phyloP scores from a whole-genome alignment of 73 alveolate species.

The Paramecium bursaria region DNA sequence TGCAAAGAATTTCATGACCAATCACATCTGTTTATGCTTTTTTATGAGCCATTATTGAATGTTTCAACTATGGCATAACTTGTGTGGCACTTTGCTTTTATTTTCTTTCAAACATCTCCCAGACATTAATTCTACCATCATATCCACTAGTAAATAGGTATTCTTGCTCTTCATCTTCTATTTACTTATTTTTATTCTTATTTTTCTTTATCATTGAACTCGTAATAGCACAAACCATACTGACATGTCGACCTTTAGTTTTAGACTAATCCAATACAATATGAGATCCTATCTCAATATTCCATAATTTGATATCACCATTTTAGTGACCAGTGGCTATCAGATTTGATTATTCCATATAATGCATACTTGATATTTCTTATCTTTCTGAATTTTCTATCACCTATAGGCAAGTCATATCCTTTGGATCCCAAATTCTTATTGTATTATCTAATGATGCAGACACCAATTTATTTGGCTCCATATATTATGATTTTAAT shows the following conservation, averaged over 20 bases:
- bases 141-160: conserved; percentile 84
- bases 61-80: conserved; percentile 79
- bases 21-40: conserved; percentile 4
- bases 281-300: conserved; percentile 81
- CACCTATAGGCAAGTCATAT: conserved; percentile 74
- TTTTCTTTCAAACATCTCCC: conserved; percentile 92
- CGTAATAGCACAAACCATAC: conserved; percentile 81
- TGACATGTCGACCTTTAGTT: conserved; percentile 73
- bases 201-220: conserved; percentile 77
- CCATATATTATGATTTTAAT: conserved; percentile 68
- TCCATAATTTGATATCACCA: conserved; percentile 88
- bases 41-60: conserved; percentile 56
- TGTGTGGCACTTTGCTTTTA: conserved; percentile 71
- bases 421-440: conserved; percentile 94
- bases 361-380: conserved; percentile 88
- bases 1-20: conserved; percentile 83
- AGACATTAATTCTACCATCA: conserved; percentile 86
- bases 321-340: conserved; percentile 95
- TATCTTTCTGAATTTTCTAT: conserved; percentile 83
- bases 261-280: conserved; percentile 79
- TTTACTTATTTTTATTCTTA: background rate
- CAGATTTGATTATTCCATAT: conserved; percentile 80
- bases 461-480: conserved; percentile 72
- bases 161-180: conserved; percentile 68
- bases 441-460: conserved; percentile 90